Base-by-base conservation (phyloP, 345 rosid species). In the Euphorbia lathyris region DNA sequence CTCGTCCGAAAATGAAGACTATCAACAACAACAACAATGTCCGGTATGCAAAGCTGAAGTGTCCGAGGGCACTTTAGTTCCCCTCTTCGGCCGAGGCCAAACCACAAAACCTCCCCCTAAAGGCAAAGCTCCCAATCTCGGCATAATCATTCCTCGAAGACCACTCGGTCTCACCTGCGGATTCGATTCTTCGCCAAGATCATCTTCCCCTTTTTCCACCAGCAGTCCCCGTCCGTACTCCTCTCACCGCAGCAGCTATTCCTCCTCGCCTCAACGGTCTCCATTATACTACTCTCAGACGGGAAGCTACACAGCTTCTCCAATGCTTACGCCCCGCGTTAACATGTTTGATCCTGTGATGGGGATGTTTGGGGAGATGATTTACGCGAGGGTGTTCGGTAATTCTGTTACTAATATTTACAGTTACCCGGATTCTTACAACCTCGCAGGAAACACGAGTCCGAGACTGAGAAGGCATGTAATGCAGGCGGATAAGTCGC, bases 41-140 rank as follows among this genome's bases (percentile, higher is more conserved):
- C 99, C 99, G 23, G 98, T 92, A 53, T 95, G 99, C 83, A 92
- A 87, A 81, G 78, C 98, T 1, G 86, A 87, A 67, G 79, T 95
- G 48, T 87, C 99, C 25, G 66, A 81, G 27, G 69, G 87, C n/a
- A 76, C 89, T 9, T 60, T 95, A 17, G 82, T 95, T 66, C 99
- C 99, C 7, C 92, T 95, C 10, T 92, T 87, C 14, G 90, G 94
- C n/a, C 80, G 91, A 11, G 96, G 90, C 67, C 85, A 74, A 64
- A 76, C 84, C 42, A 26, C 74, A 42, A 72, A 67, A 77, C 58
- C 65, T 57, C 58, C 67, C 43, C 58, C 67, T 43, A 52, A 30
- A 32, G 36, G 57, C 68, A 66, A 52, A 53, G 64, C 68, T 5
- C 75, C 79, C 5, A 53, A 25, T 53, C 58, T 51, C 4, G 80